A percentile compares a stretch with the other conserved stretches of the same genome.
These are phyloP conservation scores for Hortiboletus rubellus DNA, from an alignment of 1,284 basidiomycete species.

Conservation along the genomic window DNA sequence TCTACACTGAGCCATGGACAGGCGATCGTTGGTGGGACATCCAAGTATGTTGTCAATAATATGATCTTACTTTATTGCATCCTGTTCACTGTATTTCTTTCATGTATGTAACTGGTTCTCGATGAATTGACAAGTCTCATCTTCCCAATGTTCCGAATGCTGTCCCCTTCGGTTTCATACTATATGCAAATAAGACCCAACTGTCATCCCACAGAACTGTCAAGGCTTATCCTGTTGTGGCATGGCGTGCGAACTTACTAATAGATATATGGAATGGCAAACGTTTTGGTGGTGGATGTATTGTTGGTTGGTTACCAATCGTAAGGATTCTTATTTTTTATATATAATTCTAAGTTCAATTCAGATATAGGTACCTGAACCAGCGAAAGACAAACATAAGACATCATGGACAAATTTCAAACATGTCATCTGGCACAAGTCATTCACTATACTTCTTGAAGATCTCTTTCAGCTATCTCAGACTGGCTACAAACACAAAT, in stretches of 20 bases:
- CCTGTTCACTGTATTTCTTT: neutral
- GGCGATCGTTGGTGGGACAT: constrained; percentile 29
- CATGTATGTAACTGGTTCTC: neutral
- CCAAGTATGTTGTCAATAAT: constrained; percentile 25
- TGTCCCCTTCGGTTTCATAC: constrained; percentile 24
- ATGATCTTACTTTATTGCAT: neutral
- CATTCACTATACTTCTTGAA: neutral
- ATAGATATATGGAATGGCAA: constrained; percentile 38
- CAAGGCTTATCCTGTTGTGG: constrained; percentile 46
- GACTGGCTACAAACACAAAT: neutral
- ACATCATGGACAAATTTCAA: neutral
- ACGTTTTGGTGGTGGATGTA: constrained; percentile 36
- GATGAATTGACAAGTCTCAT: neutral
- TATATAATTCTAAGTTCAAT: no score
- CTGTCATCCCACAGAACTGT: constrained; percentile 43
- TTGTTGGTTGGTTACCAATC: constrained; percentile 49
- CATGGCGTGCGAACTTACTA: constrained; percentile 38
- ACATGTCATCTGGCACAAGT: neutral
- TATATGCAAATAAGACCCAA: constrained; percentile 48
- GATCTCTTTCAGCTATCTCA: neutral
- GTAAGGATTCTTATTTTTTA: constrained; percentile 21
- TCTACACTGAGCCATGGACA: constrained; percentile 32
- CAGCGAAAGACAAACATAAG: neutral
- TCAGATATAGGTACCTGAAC: neutral
- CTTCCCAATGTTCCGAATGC: neutral